phyloP scores from a whole-genome alignment of 805 yeast species.

The Candida succiphila region DNA sequence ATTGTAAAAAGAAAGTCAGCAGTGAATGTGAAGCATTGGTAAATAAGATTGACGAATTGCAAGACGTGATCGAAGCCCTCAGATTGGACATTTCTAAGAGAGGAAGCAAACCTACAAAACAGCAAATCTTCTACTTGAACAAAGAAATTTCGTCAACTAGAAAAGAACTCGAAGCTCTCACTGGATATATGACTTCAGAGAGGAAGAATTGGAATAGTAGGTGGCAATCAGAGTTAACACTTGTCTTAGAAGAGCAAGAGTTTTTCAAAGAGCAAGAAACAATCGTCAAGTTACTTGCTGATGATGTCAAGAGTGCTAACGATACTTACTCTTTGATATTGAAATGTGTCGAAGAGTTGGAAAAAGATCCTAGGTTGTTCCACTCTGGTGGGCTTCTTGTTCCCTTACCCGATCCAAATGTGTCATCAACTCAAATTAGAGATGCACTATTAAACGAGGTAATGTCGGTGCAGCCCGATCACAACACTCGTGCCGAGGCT shows the following conservation, averaged over 20 bases:
- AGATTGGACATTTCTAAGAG: slow-evolving; percentile 87
- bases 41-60: slow-evolving; percentile 80
- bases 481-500: slow-evolving; percentile 78
- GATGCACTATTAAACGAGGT: slow-evolving; percentile 81
- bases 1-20: slow-evolving; percentile 63
- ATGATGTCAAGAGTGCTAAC: slow-evolving; percentile 69
- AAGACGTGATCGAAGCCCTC: slow-evolving; percentile 82
- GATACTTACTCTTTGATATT: slow-evolving; percentile 80
- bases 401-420: slow-evolving; percentile 43
- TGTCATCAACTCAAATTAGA: slow-evolving; percentile 45
- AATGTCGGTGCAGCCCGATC: slow-evolving; percentile 70
- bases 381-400: slow-evolving; percentile 25
- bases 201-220: slow-evolving; percentile 80
- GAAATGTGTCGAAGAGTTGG: slow-evolving; percentile 71
- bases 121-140: slow-evolving; percentile 57
- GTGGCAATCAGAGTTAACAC: slow-evolving; percentile 87
- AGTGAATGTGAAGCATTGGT: slow-evolving; percentile 67
- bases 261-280: slow-evolving; percentile 86
- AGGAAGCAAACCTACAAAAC: slow-evolving; percentile 72
- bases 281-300: slow-evolving; percentile 64
- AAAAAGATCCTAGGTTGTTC: slow-evolving; percentile 38
- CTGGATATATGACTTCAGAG: slow-evolving; percentile 55
- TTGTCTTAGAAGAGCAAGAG: slow-evolving; percentile 90
- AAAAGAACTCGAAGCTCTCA: slow-evolving; percentile 39
- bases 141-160: slow-evolving; percentile 58